Evolutionary conservation across 768 basidiomycete species (phyloP).

Genomic region (Amanita molliuscula): DNA sequence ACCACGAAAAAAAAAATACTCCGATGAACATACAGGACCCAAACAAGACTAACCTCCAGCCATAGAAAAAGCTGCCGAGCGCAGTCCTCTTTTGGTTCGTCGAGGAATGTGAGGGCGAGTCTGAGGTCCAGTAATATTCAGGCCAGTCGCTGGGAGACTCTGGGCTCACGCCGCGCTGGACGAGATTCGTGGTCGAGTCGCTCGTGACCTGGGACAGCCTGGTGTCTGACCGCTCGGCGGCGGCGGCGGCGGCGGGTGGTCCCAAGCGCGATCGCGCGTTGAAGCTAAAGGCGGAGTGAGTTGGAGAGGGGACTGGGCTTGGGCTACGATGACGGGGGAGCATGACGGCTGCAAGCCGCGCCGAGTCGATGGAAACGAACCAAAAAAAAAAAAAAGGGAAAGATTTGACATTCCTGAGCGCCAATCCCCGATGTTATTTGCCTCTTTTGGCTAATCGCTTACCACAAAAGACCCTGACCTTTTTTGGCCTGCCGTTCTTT

Average conservation of each 20-base stretch:
- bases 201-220: constrained; percentile 8
- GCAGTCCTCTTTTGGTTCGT: neutral
- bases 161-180: constrained; percentile 10
- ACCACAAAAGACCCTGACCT: neutral
- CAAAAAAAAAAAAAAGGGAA: neutral
- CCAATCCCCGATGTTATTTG: too few species aligned
- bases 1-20: neutral
- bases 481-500: too few species aligned
- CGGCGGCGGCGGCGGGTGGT: neutral
- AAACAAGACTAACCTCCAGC: constrained; percentile 44
- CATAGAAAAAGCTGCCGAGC: constrained; percentile 15
- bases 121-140: constrained; percentile 12
- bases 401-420: too few species aligned
- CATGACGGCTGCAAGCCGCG: neutral
- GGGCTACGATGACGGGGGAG: neutral
- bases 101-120: neutral
- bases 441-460: constrained; percentile 3
- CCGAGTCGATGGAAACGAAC: neutral
- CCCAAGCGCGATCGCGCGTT: neutral
- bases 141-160: constrained; percentile 12
- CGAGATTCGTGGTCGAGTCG: constrained; percentile 12
- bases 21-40: constrained; percentile 40
- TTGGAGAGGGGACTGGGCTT: neutral
- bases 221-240: constrained; percentile 5
- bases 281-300: neutral